Evolutionary conservation across 1,139 yeast species (phyloP).

Genomic region (Debaryomyces nepalensis): DNA sequence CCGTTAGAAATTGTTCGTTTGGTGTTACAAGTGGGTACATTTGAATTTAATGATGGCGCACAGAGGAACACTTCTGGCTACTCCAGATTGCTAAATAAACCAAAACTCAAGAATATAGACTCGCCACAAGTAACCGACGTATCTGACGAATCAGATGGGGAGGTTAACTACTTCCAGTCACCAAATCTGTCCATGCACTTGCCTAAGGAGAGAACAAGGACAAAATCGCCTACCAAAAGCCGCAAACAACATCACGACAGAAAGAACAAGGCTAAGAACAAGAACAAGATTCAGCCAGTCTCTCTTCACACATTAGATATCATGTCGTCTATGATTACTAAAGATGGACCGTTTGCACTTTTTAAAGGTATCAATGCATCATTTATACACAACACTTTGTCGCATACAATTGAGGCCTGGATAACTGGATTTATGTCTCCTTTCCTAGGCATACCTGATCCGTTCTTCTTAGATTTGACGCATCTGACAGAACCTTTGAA

Average conservation of each 20-base stretch:
- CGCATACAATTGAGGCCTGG: constrained; percentile 89
- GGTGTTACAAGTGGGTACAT: constrained; percentile 78
- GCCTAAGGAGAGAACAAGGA: constrained; percentile 5
- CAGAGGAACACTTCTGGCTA: constrained; percentile 9
- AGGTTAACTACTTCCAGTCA: constrained; percentile 57
- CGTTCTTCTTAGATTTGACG: constrained; percentile 78
- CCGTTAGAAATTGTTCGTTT: constrained; percentile 88
- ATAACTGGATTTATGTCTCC: constrained; percentile 86
- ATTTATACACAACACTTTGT: constrained; percentile 74
- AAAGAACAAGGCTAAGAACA: constrained; percentile 17
- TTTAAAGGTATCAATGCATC: constrained; percentile 90
- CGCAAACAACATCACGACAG: constrained; percentile 8
- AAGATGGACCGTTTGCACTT: constrained; percentile 83
- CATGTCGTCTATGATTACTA: constrained; percentile 65
- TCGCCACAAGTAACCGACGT: constrained; percentile 14
- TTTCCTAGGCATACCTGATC: constrained; percentile 85
- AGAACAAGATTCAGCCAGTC: constrained; percentile 55
- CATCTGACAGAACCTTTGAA: constrained; percentile 79
- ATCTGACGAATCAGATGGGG: constrained; percentile 45
- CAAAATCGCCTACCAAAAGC: constrained; percentile 13
- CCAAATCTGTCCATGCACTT: constrained; percentile 6
- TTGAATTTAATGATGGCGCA: constrained; percentile 29
- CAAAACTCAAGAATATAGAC: constrained; percentile 3
- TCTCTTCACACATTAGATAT: constrained; percentile 75
- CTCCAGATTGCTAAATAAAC: constrained; percentile 6